Percentiles rank a stretch among this genome's conserved stretches.
Evolutionary conservation across 805 yeast genomes (phyloP).

Genomic region (Lachancea fermentati): DNA sequence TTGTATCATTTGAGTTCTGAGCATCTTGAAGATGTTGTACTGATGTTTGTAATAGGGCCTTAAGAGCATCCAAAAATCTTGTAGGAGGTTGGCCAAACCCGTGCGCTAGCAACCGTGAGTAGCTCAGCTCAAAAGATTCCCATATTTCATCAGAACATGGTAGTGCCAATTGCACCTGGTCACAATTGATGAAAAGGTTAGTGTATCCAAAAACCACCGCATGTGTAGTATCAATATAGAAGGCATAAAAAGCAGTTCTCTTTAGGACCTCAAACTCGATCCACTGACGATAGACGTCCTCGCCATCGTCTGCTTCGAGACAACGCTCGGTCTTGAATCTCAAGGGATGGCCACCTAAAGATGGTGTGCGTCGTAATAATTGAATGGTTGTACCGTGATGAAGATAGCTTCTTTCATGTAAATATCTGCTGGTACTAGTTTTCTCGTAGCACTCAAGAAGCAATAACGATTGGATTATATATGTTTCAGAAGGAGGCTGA

Average conservation of each 20-base stretch:
- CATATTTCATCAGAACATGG: conserved; percentile 62
- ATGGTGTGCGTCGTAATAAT: conserved; percentile 66
- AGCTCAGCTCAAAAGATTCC: conserved; percentile 36
- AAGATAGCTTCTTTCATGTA: conserved; percentile 78
- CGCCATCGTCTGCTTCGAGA: conserved; percentile 16
- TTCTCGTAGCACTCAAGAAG: conserved; percentile 78
- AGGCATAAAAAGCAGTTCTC: conserved; percentile 74
- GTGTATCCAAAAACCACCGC: conserved; percentile 76
- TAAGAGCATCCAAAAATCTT: conserved; percentile 53
- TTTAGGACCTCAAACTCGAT: conserved; percentile 75
- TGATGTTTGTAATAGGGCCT: conserved; percentile 49
- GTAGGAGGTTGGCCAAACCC: conserved; percentile 28
- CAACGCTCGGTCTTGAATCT: conserved; percentile 26
- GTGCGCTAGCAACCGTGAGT: conserved; percentile 18
- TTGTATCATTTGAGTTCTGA: neutral
- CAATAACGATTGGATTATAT: conserved; percentile 70
- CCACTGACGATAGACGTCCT: conserved; percentile 44
- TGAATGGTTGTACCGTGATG: conserved; percentile 88
- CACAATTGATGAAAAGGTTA: conserved; percentile 44
- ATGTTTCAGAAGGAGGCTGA: conserved; percentile 68
- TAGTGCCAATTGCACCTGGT: conserved; percentile 54
- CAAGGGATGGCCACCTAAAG: conserved; percentile 64
- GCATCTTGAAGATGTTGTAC: conserved; percentile 19
- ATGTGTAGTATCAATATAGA: conserved; percentile 73
- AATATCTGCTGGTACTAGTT: conserved; percentile 55